Evolutionary conservation across 352 stramenopile genomes (phyloP).

Genomic region (Globisporangium uncinulatum): DNA sequence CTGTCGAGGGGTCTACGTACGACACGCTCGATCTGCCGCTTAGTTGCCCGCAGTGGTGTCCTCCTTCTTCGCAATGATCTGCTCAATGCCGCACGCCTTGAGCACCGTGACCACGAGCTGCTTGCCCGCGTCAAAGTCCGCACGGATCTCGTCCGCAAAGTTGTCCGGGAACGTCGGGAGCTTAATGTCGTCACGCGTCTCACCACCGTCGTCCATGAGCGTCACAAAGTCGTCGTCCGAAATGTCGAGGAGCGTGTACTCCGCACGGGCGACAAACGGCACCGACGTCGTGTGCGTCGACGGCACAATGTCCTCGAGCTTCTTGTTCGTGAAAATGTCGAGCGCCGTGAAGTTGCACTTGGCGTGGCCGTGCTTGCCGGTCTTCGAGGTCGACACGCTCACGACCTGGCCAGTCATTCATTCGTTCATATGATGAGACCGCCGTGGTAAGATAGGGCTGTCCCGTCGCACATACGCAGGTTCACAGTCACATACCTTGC

Average conservation of each 20-base stretch:
- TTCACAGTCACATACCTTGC: constrained; percentile 81
- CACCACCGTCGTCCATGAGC: constrained; percentile 97
- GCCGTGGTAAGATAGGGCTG: too few relatives aligned
- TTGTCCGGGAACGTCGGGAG: constrained; percentile 93
- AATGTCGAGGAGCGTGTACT: constrained; percentile 99
- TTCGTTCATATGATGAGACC: too few relatives aligned
- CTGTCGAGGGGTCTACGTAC: not conserved
- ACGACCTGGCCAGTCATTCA: constrained; percentile 39
- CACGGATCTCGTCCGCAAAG: constrained; percentile 96
- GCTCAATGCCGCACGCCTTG: constrained; percentile 96
- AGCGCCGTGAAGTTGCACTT: constrained; percentile 99
- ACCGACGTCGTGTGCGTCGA: constrained; percentile 98
- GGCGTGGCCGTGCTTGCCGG: constrained; percentile 99
- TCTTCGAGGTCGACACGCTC: constrained; percentile 99
- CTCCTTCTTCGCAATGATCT: constrained; percentile 98
- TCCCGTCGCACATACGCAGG: too few relatives aligned
- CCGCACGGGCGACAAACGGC: constrained; percentile 94
- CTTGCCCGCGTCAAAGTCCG: constrained; percentile 95
- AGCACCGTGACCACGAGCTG: constrained; percentile 95
- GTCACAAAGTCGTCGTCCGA: constrained; percentile 97
- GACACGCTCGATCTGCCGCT: constrained; percentile 3
- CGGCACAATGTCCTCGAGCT: constrained; percentile 99
- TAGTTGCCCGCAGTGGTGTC: constrained; percentile 35
- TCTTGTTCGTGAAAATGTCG: constrained; percentile 99
- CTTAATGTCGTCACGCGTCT: constrained; percentile 98